Percentiles rank a stretch among this genome's conserved stretches.
These are phyloP conservation scores for Trichophyton benhamiae DNA, from an alignment of 2,329 filamentous ascomycete species.

Conservation along the genomic window DNA sequence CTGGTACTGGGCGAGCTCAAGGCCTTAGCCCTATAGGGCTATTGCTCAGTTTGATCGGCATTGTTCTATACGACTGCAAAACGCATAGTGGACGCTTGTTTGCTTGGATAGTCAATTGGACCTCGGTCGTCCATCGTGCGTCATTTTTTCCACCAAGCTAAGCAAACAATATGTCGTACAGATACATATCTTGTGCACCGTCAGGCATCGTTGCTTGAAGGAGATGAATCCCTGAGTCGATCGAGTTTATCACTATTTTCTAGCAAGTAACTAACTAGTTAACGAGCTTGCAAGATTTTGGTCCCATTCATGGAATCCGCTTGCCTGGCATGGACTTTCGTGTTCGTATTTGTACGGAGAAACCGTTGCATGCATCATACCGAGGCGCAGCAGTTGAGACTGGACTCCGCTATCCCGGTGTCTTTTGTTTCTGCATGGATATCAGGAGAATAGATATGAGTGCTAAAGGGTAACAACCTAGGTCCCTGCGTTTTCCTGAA, in stretches of 20 bases:
- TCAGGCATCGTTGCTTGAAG: not conserved
- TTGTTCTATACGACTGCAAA: not conserved
- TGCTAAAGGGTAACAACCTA: not conserved
- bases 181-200: not conserved
- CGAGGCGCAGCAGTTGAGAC: not conserved
- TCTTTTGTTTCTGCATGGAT: not conserved
- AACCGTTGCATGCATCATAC: not conserved
- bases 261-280: not conserved
- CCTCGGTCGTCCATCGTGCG: not conserved
- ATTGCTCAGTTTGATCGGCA: not conserved
- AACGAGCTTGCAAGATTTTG: not conserved
- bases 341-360: not conserved
- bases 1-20: not conserved
- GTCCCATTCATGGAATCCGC: not conserved
- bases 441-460: not conserved
- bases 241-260: not conserved
- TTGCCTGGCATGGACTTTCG: not conserved
- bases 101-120: not conserved
- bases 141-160: not conserved
- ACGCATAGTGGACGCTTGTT: not conserved
- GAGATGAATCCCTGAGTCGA: not conserved
- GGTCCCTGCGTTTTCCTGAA: not conserved
- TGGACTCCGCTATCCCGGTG: not conserved
- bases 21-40: not conserved
- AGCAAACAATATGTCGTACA: not conserved